Percentiles rank a stretch among this genome's conserved stretches.
phyloP scores from a whole-genome alignment of 768 basidiomycete genomes.

The Hydnomerulius pinastri region DNA sequence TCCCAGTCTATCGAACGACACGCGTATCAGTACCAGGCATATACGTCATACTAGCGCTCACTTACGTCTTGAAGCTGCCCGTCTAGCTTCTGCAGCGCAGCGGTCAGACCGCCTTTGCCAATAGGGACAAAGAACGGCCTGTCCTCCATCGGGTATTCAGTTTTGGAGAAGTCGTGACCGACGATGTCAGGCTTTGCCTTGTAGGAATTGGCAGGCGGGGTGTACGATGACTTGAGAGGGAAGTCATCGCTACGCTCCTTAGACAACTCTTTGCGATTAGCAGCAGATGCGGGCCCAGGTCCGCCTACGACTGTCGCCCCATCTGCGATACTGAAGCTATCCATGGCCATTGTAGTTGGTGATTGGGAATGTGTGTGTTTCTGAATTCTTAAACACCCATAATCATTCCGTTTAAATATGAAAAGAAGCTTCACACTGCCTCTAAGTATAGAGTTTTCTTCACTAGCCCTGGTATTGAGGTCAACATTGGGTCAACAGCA shows the following conservation, averaged over 20 bases:
- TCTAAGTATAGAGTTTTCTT: too few species aligned
- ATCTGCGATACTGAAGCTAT: conserved; percentile 42
- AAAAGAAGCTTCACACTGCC: too few species aligned
- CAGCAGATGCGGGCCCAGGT: conserved; percentile 19
- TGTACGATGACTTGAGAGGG: conserved; percentile 21
- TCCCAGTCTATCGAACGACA: conserved; percentile 48
- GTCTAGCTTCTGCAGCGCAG: conserved; percentile 72
- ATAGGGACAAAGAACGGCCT: conserved; percentile 75
- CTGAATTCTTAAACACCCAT: not conserved
- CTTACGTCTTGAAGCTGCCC: conserved; percentile 52
- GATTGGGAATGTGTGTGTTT: not conserved
- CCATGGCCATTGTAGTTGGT: conserved; percentile 18
- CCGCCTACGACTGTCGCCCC: conserved; percentile 49
- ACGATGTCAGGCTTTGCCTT: conserved; percentile 14
- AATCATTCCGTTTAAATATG: not conserved
- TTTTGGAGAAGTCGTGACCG: conserved; percentile 44
- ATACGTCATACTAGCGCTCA: conserved; percentile 18
- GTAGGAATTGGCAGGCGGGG: conserved; percentile 8
- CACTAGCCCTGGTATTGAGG: too few species aligned
- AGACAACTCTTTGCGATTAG: conserved; percentile 25
- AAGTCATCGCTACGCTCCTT: conserved; percentile 19
- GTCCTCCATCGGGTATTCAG: conserved; percentile 54
- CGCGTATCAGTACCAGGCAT: conserved; percentile 5
- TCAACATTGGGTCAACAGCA: too few species aligned
- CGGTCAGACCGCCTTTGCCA: conserved; percentile 63